Evolutionary conservation across 805 yeast species (phyloP), one percentile per base, ranked within the genome.

Genomic region (Metschnikowia amazonensis): DNA sequence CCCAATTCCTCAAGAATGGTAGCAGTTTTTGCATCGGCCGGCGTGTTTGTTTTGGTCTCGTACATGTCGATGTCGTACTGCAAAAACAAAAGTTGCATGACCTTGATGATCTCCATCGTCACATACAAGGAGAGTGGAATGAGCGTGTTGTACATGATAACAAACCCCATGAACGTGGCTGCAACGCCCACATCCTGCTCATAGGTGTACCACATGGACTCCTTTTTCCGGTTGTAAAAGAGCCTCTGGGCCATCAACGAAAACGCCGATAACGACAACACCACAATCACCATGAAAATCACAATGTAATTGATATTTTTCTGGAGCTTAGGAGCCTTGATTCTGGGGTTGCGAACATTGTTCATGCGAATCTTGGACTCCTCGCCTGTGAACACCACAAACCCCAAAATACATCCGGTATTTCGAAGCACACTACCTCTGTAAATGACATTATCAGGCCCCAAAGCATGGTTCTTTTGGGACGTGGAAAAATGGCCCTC

Each of bases 41-140:
- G 96, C 0, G 96, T 94, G 58, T 94, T 80, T 6, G 89, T 77
- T 27, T 80, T 85, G 14, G 72, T 73, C 61, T 94, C 88, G 59
- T 92, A 94, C 96, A 94, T 89, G 65, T 95, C 98, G 39, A 94
- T 79, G 65, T 94, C 99, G 78, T 82, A 82, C 60, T 89, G 95
- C 58, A 94, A 71, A 46, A 89, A 72, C 34, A 83, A 65, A 63
- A 89, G 76, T 63, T 94, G 99, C 69, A 86, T 80, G 6, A 86
- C 86, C 60, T 94, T 94, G 60, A 90, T 89, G 49, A 94, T 84
- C 63, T 95, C 99, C 89, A 92, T 87, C 0, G 98, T 89, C 17
- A 94, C 98, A 61, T 94, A 95, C 24, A 94, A 76, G 0, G 98
- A 92, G 27, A 94, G 71, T 0, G 99, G 99, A 60, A 94, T 94